These are phyloP conservation scores for Iris macrosiphon DNA, from an alignment of 106 monocot species.

Conservation along the genomic window DNA sequence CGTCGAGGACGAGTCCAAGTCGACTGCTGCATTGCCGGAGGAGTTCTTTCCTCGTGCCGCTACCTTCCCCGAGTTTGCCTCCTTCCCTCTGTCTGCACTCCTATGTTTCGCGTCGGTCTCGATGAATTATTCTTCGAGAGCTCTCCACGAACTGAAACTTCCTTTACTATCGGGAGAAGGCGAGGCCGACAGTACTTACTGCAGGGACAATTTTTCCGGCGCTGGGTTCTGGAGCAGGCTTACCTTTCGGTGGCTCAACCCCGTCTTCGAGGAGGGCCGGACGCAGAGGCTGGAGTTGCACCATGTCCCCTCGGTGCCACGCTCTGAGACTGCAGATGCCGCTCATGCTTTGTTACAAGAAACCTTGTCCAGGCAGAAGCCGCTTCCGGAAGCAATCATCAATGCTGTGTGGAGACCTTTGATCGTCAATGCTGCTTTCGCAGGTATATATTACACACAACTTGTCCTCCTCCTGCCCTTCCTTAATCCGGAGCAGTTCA, in stretches of 20 bases:
- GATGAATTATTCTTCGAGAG: conserved; percentile 11
- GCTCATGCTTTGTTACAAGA: conserved; percentile 36
- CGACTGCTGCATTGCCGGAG: conserved; percentile 5
- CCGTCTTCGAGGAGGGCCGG: conserved; percentile 54
- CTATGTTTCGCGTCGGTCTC: conserved; percentile 15
- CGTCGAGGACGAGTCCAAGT: neutral
- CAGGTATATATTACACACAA: conserved; percentile 24
- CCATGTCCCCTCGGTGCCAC: conserved; percentile 52
- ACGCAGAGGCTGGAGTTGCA: conserved; percentile 42
- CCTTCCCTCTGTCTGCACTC: conserved; percentile 20
- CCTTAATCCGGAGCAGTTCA: too few species aligned
- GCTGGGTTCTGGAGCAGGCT: conserved; percentile 61
- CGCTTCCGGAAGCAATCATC: conserved; percentile 36
- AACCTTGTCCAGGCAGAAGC: conserved; percentile 28
- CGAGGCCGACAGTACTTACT: neutral
- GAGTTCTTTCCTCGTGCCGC: conserved; percentile 7
- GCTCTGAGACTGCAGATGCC: conserved; percentile 44
- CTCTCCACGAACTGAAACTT: conserved; percentile 9
- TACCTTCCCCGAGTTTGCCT: conserved; percentile 14
- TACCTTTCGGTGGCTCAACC: conserved; percentile 76
- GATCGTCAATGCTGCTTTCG: conserved; percentile 46
- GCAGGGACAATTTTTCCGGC: conserved; percentile 11
- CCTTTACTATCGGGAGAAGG: conserved; percentile 25
- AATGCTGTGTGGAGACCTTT: conserved; percentile 49
- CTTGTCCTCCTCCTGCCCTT: too few species aligned